Conservation (phyloP, 305 asterid species). For the Fraxinus sp. region DNA sequence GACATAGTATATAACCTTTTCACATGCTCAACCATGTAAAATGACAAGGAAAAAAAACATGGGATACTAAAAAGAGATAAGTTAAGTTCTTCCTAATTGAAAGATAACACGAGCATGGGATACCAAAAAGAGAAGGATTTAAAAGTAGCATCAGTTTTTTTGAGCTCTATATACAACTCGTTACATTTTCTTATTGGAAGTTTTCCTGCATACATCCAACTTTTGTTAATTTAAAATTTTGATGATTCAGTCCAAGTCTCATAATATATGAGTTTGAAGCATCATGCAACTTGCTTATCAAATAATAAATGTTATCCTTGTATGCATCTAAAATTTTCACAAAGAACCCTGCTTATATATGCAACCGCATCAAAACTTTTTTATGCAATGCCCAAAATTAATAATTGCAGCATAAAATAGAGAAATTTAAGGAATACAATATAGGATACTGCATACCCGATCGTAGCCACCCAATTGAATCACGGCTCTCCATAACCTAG, state of each 20-base stretch:
- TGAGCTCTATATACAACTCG: background rate
- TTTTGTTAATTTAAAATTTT: background rate
- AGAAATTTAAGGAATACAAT: background rate
- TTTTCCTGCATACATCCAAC: background rate
- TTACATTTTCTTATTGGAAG: background rate
- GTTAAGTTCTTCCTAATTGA: background rate
- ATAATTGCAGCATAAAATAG: background rate
- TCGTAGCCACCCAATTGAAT: constrained; percentile 38
- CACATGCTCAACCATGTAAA: background rate
- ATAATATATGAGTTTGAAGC: background rate
- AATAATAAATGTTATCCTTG: background rate
- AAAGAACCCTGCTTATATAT: background rate
- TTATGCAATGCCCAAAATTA: background rate
- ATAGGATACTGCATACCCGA: constrained; percentile 24
- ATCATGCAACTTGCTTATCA: background rate
- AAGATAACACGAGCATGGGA: background rate
- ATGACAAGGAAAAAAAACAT: background rate
- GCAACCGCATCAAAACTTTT: background rate
- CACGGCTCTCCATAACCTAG: constrained; percentile 38
- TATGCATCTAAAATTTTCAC: background rate
- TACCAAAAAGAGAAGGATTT: background rate
- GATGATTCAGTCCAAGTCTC: background rate
- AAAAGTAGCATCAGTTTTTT: background rate
- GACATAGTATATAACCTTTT: background rate
- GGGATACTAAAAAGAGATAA: no score